Evolutionary conservation across 2,329 filamentous ascomycete species (phyloP).

Genomic region (Penicillium thymicola): DNA sequence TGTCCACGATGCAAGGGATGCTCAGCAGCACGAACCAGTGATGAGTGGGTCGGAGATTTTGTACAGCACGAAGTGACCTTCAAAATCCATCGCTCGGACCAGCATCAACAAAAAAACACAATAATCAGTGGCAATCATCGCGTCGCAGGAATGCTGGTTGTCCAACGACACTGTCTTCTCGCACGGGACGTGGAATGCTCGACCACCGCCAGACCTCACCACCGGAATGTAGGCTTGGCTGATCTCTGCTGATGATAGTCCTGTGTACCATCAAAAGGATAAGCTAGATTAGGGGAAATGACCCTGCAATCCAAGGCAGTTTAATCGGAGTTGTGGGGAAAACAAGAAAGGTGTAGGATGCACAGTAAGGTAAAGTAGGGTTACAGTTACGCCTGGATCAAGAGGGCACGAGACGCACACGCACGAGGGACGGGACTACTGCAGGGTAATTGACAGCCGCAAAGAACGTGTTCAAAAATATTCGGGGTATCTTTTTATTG

Average conservation of each 20-base stretch:
- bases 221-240: slow-evolving; percentile 33
- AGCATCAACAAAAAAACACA: slow-evolving; percentile 25
- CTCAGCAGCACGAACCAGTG: slow-evolving; percentile 35
- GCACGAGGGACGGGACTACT: slow-evolving; percentile 23
- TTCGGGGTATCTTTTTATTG: slow-evolving; percentile 27
- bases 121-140: slow-evolving; percentile 31
- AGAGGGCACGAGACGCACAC: slow-evolving; percentile 31
- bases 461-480: slow-evolving; percentile 34
- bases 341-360: slow-evolving; percentile 10
- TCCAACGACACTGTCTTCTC: slow-evolving; percentile 24
- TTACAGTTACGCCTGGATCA: slow-evolving; percentile 19
- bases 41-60: slow-evolving; percentile 38
- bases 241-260: slow-evolving; percentile 8
- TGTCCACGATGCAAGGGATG: slow-evolving; percentile 36
- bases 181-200: slow-evolving; percentile 32
- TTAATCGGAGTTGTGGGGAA: slow-evolving; percentile 13
- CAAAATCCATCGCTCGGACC: slow-evolving; percentile 15
- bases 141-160: slow-evolving; percentile 32
- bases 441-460: slow-evolving; percentile 30
- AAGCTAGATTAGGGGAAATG: slow-evolving; percentile 16
- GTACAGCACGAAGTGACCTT: slow-evolving; percentile 23
- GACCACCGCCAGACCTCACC: slow-evolving; percentile 24
- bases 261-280: slow-evolving; percentile 18
- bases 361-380: slow-evolving; percentile 17
- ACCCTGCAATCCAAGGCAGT: slow-evolving; percentile 11